phyloP scores from a whole-genome alignment of 176 grass and related monocot genomes.

The Avena sativa region DNA sequence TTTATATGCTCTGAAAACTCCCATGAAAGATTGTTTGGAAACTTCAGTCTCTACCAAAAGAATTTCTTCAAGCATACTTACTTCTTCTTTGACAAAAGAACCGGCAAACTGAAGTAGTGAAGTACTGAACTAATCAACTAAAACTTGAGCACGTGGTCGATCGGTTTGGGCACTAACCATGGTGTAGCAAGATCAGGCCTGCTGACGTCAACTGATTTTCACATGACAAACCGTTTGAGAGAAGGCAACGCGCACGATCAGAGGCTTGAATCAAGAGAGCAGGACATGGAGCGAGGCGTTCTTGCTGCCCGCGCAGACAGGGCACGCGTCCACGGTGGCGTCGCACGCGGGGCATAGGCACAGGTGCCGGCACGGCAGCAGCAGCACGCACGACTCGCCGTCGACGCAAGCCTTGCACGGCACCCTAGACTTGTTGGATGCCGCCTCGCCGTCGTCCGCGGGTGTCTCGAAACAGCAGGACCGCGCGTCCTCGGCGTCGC shows the following conservation, averaged over 20 bases:
- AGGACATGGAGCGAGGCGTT: slow-evolving; percentile 63
- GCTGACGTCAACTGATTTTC: neutral
- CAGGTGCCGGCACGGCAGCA: slow-evolving; percentile 77
- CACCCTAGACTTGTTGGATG: neutral
- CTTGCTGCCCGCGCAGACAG: slow-evolving; percentile 52
- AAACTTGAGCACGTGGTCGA: neutral
- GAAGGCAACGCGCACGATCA: neutral
- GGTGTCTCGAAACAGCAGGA: slow-evolving; percentile 50
- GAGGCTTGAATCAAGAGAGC: slow-evolving; percentile 25
- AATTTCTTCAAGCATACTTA: too few relatives aligned
- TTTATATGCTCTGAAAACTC: neutral
- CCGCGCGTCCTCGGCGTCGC: slow-evolving; percentile 26
- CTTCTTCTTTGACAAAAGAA: too few relatives aligned
- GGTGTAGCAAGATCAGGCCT: neutral
- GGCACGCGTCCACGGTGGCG: slow-evolving; percentile 41
- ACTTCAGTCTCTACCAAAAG: too few relatives aligned
- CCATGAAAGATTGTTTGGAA: too few relatives aligned
- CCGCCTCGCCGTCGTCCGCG: neutral
- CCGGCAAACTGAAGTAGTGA: too few relatives aligned
- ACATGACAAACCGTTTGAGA: neutral
- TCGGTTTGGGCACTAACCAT: neutral
- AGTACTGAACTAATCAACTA: too few relatives aligned
- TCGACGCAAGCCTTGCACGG: slow-evolving; percentile 52
- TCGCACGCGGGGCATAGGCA: slow-evolving; percentile 64
- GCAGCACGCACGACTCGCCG: slow-evolving; percentile 46